Conservation (phyloP, 352 stramenopile species). For the Phytopythium kandeliae region DNA sequence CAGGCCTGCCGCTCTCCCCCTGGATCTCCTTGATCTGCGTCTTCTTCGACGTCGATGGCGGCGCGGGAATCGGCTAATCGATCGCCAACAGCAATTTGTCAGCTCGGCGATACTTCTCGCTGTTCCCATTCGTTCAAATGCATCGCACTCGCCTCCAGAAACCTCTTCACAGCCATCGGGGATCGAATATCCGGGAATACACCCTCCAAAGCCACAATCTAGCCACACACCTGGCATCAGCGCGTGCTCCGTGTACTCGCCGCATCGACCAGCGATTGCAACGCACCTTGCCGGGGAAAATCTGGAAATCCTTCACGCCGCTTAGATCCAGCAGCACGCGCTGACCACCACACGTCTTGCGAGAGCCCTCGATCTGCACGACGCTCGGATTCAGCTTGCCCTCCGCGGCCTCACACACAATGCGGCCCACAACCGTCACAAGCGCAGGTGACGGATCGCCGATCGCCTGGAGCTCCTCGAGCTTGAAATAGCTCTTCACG, state of each 20-base stretch:
- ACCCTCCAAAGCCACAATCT: slow-evolving; percentile 81
- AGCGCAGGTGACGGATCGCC: slow-evolving; percentile 68
- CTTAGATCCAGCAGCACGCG: slow-evolving; percentile 74
- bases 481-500: slow-evolving; percentile 51
- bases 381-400: slow-evolving; percentile 82
- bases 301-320: slow-evolving; percentile 57
- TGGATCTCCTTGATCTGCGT: slow-evolving; percentile 43
- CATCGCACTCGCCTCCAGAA: slow-evolving; percentile 66
- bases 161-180: slow-evolving; percentile 70
- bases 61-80: slow-evolving; percentile 48
- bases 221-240: neutral
- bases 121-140: no score
- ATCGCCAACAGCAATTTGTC: neutral
- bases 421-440: slow-evolving; percentile 74
- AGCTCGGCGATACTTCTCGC: no score
- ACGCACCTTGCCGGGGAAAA: slow-evolving; percentile 79
- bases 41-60: slow-evolving; percentile 39
- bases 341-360: slow-evolving; percentile 77
- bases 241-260: slow-evolving; percentile 2
- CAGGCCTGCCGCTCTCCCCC: slow-evolving; percentile 25
- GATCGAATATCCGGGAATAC: slow-evolving; percentile 64
- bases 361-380: slow-evolving; percentile 75
- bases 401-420: slow-evolving; percentile 79
- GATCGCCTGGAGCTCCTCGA: slow-evolving; percentile 60
- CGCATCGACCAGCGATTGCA: neutral